Conservation (phyloP, 179 eudicot genomes). For the Camellia oleifera region DNA sequence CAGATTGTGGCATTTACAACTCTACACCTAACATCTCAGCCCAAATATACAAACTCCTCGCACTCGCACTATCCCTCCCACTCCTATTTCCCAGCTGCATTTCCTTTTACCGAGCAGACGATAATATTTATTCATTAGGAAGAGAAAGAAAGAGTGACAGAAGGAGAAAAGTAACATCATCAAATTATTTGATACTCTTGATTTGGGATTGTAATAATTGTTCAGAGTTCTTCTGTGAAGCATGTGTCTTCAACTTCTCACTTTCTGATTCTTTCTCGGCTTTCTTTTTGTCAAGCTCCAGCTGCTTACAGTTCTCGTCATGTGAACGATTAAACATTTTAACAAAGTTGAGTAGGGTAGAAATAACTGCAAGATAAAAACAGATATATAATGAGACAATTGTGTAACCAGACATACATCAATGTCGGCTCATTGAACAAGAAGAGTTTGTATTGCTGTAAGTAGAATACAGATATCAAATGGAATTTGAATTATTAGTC, state of each 20-base stretch:
- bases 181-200: slow-evolving; percentile 24
- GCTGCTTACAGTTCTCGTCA: slow-evolving; percentile 72
- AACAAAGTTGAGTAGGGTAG: slow-evolving; percentile 61
- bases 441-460: neutral
- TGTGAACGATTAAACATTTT: slow-evolving; percentile 67
- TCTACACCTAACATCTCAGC: neutral
- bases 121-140: neutral
- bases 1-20: slow-evolving; percentile 17
- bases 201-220: slow-evolving; percentile 16
- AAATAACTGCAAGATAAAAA: slow-evolving; percentile 45
- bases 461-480: neutral
- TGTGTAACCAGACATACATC: neutral
- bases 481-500: no score
- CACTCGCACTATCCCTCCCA: neutral
- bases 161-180: no score
- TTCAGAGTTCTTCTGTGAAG: slow-evolving; percentile 17
- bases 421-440: neutral
- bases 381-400: neutral
- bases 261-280: slow-evolving; percentile 55
- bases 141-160: neutral
- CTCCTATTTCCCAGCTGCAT: neutral
- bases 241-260: slow-evolving; percentile 28
- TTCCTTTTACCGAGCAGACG: neutral
- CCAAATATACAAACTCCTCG: neutral
- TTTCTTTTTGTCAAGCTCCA: slow-evolving; percentile 68